Base-by-base conservation (phyloP, 495 filamentous ascomycete genomes). In the Sphaerosporella brunnea region DNA sequence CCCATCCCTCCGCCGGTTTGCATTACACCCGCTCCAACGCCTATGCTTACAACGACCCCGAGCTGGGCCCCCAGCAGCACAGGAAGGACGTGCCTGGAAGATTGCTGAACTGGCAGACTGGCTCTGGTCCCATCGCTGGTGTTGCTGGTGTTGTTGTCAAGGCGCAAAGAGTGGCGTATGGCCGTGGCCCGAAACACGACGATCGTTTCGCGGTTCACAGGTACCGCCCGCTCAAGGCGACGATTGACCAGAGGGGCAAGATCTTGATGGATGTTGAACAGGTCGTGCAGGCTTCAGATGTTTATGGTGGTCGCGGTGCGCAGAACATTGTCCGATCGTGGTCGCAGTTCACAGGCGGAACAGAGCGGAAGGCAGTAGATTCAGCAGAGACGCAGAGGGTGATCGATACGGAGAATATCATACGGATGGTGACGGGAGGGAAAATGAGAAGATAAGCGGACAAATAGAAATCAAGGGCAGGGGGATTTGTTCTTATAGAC, bases 1-100 rank as follows among this genome's bases (percentile, higher is more conserved):
- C 88, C 7, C 90, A 99, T 64, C 90, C 92, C 1, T 90, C 86
- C 1, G 92, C 79, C 2, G 90, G 90, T 51, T 65, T 96, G 15
- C 80, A 82, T 30, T 95, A 96, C 65, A 68, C 79, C 23, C 77
- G 86, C 47, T 80, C 82, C 13, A 63, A 71, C 26, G 69, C 77
- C 19, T 70, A 78, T 58, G 61, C 82, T 36, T 68, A 74, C 42
- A 92, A 93, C 61, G 86, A 95, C 58, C 80, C 90, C 0, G 49
- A 74, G n/a, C 76, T 79, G 55, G 90, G 90, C 2, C 87, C 85
- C 5, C 81, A 84, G 58, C 64, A 65, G 11, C 53, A 66, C 28
- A 70, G 73, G 49, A 54, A 74, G 7, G 73, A 83, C 0, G 69
- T 90, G 2, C 63, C 74, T 58, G 80, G 79, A 2, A 73, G 90